A percentile compares a stretch with the other conserved stretches of the same genome.
phyloP scores from a whole-genome alignment of 2,329 filamentous ascomycete genomes.

The Botrytis sinoallii region DNA sequence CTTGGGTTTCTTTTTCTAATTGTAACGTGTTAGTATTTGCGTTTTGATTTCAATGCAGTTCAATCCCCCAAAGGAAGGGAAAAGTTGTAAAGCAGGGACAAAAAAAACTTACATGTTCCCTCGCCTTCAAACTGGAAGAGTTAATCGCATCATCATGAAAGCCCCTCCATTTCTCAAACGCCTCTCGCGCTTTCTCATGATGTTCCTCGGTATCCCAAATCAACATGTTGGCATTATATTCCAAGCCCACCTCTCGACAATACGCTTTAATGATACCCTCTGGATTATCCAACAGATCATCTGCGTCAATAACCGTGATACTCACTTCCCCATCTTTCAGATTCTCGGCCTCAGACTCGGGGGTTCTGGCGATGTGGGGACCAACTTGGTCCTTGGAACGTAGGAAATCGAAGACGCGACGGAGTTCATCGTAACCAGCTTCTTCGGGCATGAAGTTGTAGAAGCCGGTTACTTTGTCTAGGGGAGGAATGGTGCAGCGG shows the following conservation, averaged over 20 bases:
- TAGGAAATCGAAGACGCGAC: conserved; percentile 83
- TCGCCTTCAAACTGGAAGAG: conserved; percentile 71
- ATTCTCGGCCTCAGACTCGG: conserved; percentile 25
- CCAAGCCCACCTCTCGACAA: conserved; percentile 76
- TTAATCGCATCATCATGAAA: conserved; percentile 95
- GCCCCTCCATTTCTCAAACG: conserved; percentile 95
- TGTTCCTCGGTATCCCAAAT: conserved; percentile 76
- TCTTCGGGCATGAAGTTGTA: conserved; percentile 82
- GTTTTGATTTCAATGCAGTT: not conserved
- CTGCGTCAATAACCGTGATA: conserved; percentile 87
- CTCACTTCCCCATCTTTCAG: conserved; percentile 46
- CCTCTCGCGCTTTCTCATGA: conserved; percentile 63
- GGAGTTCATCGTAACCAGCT: conserved; percentile 86
- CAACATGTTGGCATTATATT: conserved; percentile 76
- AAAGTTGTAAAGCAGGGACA: not conserved
- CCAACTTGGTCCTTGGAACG: conserved; percentile 67
- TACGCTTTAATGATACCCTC: conserved; percentile 72
- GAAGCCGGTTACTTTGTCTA: conserved; percentile 80
- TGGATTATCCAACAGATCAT: conserved; percentile 87
- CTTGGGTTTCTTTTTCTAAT: conserved; percentile 53
- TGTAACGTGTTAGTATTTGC: not conserved
- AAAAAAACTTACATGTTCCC: conserved; percentile 54
- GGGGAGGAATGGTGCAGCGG: conserved; percentile 86
- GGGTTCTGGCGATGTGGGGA: conserved; percentile 53
- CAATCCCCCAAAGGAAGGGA: not conserved